Conservation (phyloP, 2,329 filamentous ascomycete genomes). For the Thielaviopsis ethacetica region DNA sequence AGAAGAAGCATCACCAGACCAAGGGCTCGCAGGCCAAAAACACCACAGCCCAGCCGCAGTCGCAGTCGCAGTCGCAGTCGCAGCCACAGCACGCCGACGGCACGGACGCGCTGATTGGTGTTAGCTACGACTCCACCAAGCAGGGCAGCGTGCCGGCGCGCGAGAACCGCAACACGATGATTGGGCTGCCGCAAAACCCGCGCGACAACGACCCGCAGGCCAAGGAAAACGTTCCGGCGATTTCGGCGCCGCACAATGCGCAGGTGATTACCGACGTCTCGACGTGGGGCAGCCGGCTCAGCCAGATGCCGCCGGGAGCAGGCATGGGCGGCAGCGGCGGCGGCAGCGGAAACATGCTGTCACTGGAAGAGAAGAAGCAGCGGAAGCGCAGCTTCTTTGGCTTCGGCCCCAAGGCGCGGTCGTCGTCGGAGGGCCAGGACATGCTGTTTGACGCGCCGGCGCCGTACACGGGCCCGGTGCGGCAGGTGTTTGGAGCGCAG, state of each 20-base stretch:
- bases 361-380: constrained; percentile 57
- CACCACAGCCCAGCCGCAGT: not conserved
- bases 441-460: constrained; percentile 31
- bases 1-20: constrained; percentile 20
- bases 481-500: constrained; percentile 70
- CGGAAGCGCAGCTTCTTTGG: constrained; percentile 69
- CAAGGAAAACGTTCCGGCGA: constrained; percentile 27
- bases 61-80: not conserved
- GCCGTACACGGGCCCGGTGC: constrained; percentile 37
- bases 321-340: not conserved
- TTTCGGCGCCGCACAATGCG: constrained; percentile 74
- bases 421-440: constrained; percentile 42
- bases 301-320: constrained; percentile 5
- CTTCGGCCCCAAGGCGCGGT: constrained; percentile 43
- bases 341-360: constrained; percentile 10
- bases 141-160: constrained; percentile 30
- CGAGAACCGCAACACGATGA: constrained; percentile 20
- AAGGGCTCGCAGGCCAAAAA: constrained; percentile 13
- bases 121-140: constrained; percentile 41
- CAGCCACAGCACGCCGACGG: constrained; percentile 12
- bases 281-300: constrained; percentile 68
- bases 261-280: constrained; percentile 67
- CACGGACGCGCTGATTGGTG: constrained; percentile 34
- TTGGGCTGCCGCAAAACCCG: constrained; percentile 19
- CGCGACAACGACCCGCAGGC: constrained; percentile 17